A percentile compares a stretch with the other conserved stretches of the same genome.
Conservation (phyloP, 1,284 basidiomycete genomes). For the Sphaerobolus stellatus region DNA sequence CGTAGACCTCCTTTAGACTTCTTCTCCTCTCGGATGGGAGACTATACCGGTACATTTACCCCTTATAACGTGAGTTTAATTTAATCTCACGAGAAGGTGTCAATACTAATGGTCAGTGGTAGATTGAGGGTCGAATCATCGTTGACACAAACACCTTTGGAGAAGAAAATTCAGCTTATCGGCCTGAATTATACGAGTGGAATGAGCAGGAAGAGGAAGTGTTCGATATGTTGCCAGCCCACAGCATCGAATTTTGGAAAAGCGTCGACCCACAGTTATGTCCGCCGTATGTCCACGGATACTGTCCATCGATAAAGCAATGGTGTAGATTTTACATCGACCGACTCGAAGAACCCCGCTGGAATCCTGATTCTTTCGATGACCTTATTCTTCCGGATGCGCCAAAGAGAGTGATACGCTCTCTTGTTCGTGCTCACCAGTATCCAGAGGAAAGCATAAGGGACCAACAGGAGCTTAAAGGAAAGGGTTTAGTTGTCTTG, state of each 20-base stretch:
- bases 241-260: background rate
- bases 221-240: background rate
- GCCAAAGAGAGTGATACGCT: background rate
- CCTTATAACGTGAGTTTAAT: background rate
- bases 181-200: background rate
- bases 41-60: background rate
- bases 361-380: background rate
- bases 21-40: background rate
- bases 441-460: background rate
- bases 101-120: background rate
- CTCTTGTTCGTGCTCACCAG: background rate
- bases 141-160: background rate
- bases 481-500: background rate
- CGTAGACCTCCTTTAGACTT: background rate
- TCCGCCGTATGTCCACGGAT: background rate
- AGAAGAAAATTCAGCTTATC: background rate
- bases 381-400: background rate
- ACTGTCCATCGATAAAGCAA: background rate
- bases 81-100: background rate
- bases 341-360: background rate
- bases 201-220: background rate
- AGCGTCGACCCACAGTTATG: background rate
- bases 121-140: constrained; percentile 1
- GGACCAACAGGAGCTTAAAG: background rate
- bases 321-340: background rate